phyloP scores from a whole-genome alignment of 2,329 filamentous ascomycete species.

The Tolypocladium pustulatum region DNA sequence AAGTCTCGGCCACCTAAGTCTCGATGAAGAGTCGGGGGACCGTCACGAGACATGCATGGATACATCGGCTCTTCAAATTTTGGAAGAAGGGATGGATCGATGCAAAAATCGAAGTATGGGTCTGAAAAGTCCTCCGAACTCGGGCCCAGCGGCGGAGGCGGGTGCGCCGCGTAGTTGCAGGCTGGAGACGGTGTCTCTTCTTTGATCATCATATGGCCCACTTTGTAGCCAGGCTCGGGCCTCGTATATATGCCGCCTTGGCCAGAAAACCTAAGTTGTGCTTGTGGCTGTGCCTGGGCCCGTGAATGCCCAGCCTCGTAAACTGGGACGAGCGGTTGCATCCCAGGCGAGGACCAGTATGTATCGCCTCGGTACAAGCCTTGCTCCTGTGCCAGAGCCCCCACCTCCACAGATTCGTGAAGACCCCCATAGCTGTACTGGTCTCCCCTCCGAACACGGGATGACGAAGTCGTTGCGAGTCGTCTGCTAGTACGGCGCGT shows the following conservation, averaged over 20 bases:
- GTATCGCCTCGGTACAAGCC: background rate
- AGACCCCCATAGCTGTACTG: background rate
- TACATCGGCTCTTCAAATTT: background rate
- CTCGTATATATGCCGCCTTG: background rate
- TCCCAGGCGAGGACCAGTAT: background rate
- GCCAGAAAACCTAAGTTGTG: background rate
- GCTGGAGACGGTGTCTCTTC: background rate
- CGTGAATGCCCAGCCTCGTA: background rate
- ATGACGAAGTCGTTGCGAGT: background rate
- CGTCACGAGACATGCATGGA: background rate
- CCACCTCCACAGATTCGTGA: background rate
- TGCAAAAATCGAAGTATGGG: background rate
- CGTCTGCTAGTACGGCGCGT: background rate
- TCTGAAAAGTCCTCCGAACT: background rate
- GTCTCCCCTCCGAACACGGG: too few relatives aligned
- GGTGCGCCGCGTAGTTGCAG: background rate
- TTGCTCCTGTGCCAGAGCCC: background rate
- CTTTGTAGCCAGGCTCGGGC: background rate
- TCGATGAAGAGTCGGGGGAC: background rate
- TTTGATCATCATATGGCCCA: background rate
- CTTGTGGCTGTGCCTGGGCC: background rate
- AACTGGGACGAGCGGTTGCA: background rate
- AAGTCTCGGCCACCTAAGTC: background rate
- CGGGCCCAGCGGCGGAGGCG: background rate
- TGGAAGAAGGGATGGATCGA: constrained; percentile 7